These are phyloP conservation scores for Carallia pectinifolia DNA, from an alignment of 345 rosid genomes.

Conservation along the genomic window DNA sequence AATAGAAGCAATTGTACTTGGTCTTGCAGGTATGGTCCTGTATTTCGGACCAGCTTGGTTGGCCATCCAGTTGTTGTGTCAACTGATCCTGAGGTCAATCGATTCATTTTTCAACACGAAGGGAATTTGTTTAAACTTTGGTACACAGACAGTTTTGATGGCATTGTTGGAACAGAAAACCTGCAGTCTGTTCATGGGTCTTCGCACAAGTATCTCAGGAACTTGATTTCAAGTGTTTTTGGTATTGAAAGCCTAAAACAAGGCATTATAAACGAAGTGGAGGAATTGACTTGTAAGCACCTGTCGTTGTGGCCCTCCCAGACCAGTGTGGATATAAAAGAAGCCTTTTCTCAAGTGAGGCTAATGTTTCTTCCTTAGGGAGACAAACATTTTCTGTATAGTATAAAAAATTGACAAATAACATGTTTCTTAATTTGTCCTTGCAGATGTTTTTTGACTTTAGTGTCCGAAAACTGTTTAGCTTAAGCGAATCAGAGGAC, in stretches of 20 bases:
- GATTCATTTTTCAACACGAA: constrained; percentile 41
- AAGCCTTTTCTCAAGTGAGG: constrained; percentile 27
- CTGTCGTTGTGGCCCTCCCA: constrained; percentile 24
- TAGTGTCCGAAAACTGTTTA: constrained; percentile 26
- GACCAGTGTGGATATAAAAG: constrained; percentile 31
- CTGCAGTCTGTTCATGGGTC: constrained; percentile 26
- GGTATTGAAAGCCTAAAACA: constrained; percentile 32
- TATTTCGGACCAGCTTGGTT: constrained; percentile 41
- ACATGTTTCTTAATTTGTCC: background rate
- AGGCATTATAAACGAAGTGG: constrained; percentile 23
- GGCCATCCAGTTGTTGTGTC: constrained; percentile 37
- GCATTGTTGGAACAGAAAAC: constrained; percentile 34
- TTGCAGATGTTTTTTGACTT: constrained; percentile 38
- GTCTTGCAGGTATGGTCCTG: constrained; percentile 33
- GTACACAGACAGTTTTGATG: constrained; percentile 33
- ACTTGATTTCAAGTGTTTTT: constrained; percentile 29
- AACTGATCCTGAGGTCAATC: constrained; percentile 42
- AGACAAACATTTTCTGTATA: too few relatives aligned
- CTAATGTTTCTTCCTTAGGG: too few relatives aligned
- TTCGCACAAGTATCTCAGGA: constrained; percentile 35
- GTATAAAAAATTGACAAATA: too few relatives aligned
- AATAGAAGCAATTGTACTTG: too few relatives aligned
- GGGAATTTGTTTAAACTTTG: constrained; percentile 32
- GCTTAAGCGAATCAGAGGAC: constrained; percentile 24
- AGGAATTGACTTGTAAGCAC: constrained; percentile 18